phyloP scores from a whole-genome alignment of 331 rosid species.

The Malus hybrid region DNA sequence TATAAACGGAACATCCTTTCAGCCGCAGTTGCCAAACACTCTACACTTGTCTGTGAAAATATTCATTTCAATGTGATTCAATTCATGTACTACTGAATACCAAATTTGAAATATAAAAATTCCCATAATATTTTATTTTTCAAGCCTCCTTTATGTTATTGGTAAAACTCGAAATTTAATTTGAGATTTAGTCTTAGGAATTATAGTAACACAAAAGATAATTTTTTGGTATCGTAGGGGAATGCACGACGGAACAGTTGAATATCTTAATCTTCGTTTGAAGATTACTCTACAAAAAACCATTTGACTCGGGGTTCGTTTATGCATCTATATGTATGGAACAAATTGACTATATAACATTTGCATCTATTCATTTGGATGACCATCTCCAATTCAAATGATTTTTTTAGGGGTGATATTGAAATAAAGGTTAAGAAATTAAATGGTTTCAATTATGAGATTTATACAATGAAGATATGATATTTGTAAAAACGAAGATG shows the following conservation, averaged over 20 bases:
- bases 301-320: neutral
- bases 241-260: neutral
- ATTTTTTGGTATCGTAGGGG: neutral
- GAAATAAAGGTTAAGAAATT: neutral
- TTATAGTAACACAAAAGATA: neutral
- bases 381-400: neutral
- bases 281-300: no score
- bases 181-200: neutral
- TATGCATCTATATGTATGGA: neutral
- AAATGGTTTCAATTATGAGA: no score
- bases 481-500: neutral
- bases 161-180: neutral
- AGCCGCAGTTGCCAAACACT: neutral
- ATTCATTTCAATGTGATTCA: slow-evolving; percentile 5
- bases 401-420: no score
- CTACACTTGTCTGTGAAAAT: neutral
- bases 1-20: neutral
- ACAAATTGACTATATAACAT: neutral
- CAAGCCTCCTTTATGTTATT: neutral
- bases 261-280: neutral
- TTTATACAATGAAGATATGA: neutral
- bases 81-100: neutral
- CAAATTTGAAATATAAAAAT: neutral
- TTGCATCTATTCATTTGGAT: neutral
- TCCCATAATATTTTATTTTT: neutral